Evolutionary conservation across 2,329 filamentous ascomycete species (phyloP), one percentile per base, ranked within the genome.

Genomic region (Diplocarpon rosae): DNA sequence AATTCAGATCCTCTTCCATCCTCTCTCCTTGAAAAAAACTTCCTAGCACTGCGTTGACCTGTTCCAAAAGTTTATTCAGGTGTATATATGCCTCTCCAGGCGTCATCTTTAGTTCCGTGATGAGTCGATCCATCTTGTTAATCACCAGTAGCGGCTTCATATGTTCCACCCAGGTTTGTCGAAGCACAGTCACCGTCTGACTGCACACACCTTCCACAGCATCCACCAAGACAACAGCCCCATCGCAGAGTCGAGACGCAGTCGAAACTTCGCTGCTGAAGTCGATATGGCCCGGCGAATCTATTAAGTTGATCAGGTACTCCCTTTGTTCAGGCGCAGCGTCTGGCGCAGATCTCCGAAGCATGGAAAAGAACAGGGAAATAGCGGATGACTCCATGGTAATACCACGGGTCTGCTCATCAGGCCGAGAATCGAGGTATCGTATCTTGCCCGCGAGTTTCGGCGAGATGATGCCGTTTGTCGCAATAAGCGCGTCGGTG

Each of bases 301-400:
- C 92, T 61, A 98, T 98, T 46, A 98, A 68, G 63, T 98, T 98
- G 67, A 98, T 86, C 50, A 98, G 72, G 61, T 95, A 95, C 64
- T 98, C 90, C 60, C 87, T 87, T 15, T 83, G 73, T 57, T 81
- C 75, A 0, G 86, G 82, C 12, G 71, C 61, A 5, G 77, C 77
- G 13, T 87, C 80, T 1, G 83, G 80, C 1, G 76, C 70, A 31
- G 77, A 69, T 54, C 86, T 78, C 54, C 89, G 76, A 43, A 94
- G 69, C 75, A 96, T 86, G 30, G 89, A 93, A 64, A 98, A 98
- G 66, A 85, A 93, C 29, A 98, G 72, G 0, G 92, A 96, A 52
- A 98, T 98, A 50, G 92, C 92, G 5, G 90, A 96, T 0, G 92
- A 96, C 65, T 98, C 92, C 92, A 98, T 98, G n/a, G 92, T 98